Conservation (phyloP, 2,329 filamentous ascomycete species). For the Rhynchosporium agropyri region DNA sequence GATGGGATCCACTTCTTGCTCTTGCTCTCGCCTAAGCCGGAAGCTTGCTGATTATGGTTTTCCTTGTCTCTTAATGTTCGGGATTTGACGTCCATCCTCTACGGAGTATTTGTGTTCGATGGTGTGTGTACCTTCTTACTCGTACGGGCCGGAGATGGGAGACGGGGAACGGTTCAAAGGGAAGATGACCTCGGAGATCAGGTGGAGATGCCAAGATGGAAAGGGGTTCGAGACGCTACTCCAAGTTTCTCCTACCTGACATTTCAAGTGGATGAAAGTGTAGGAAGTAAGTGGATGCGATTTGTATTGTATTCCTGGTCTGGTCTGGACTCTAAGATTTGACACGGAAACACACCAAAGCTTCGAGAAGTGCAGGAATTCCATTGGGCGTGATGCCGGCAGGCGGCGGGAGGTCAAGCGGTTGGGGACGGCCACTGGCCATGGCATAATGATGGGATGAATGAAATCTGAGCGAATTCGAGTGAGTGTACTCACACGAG, state of each 20-base stretch:
- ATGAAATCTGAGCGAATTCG: no score
- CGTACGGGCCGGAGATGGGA: constrained; percentile 1
- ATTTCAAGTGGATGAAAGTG: no score
- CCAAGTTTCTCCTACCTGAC: no score
- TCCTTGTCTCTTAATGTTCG: not conserved
- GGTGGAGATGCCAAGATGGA: constrained; percentile 10
- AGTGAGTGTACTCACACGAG: no score
- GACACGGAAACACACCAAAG: constrained; percentile 8
- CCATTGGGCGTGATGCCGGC: not conserved
- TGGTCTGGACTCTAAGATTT: not conserved
- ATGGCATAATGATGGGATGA: constrained; percentile 1
- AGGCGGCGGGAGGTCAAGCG: not conserved
- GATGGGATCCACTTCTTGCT: constrained; percentile 13
- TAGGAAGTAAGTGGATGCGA: no score
- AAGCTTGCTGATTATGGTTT: not conserved
- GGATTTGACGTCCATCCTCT: no score
- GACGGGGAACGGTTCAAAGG: not conserved
- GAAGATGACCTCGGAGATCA: constrained; percentile 10
- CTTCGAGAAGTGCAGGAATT: constrained; percentile 13
- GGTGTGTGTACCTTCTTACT: not conserved
- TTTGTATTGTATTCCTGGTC: not conserved
- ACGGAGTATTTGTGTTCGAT: not conserved
- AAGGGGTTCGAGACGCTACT: not conserved
- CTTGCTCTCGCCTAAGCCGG: not conserved
- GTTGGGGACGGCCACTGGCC: not conserved